Evolutionary conservation across 768 basidiomycete species (phyloP), one percentile per base, ranked within the genome.

Genomic region (Saitozyma podzolica): DNA sequence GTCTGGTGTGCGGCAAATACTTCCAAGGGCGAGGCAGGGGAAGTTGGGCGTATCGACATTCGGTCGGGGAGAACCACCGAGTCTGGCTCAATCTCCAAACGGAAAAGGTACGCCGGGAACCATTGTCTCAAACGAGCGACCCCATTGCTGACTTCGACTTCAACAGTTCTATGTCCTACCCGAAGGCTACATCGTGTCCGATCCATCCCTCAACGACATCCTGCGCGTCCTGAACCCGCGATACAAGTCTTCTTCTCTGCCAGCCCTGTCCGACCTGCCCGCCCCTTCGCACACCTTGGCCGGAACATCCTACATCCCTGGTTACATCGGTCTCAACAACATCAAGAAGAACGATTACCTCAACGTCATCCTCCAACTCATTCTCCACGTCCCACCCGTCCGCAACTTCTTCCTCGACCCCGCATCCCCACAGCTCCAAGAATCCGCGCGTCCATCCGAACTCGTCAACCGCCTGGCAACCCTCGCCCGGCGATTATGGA

Each of bases 1-100:
- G 96, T 77, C 86, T 99, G 57, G 94, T 98, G 14, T 94, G 92
- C 77, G 96, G 96, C 59, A 98, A 96, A 82, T 99, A 97, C 80
- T 98, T 96, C 77, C 95, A 98, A 83, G 96, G 96, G 29, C 84
- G 96, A 73, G 95, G 96, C 42, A 88, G 89, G 66, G 91, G 85
- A 50, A 92, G 92, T 60, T 93, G 92, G 77, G 96, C 96, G 20
- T 99, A 96, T 80, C 86, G 92, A 14, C 96, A 99, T 81, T 90
- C 93, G 51, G 94, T 99, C 66, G 91, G 94, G 73, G 92, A 98
- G 63, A 94, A 96, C 80, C 94, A 99, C 77, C 93, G 98, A 74
- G 96, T 98, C 60, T 99, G 93, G 84, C 90, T 99, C 73, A 93
- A 98, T 80, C 84, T 98, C 40, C 89, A 90, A 72, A 91, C 92